These are phyloP conservation scores for Podospora pseudopauciseta DNA, from an alignment of 495 filamentous ascomycete genomes.

Conservation along the genomic window DNA sequence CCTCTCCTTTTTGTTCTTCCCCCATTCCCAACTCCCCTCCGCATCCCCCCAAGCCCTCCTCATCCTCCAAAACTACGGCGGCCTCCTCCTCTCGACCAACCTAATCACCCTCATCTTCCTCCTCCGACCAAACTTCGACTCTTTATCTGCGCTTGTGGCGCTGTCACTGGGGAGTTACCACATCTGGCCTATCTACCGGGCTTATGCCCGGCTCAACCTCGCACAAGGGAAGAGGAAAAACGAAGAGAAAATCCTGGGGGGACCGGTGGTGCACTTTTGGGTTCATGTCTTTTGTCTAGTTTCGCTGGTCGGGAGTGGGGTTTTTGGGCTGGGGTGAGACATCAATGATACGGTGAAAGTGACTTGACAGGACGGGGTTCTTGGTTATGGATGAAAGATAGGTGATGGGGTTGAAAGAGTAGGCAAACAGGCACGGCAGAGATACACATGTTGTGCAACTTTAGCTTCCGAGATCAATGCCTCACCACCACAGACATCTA, in stretches of 20 bases:
- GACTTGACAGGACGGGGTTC: too few species aligned
- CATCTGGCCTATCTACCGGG: conserved; percentile 38
- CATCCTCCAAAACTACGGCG: conserved; percentile 40
- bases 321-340: not conserved
- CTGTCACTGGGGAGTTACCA: conserved; percentile 39
- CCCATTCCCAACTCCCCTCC: conserved; percentile 23
- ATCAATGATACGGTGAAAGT: too few species aligned
- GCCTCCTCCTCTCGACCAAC: conserved; percentile 36
- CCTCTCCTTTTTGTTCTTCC: conserved; percentile 22
- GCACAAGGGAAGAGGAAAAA: not conserved
- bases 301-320: conserved; percentile 16
- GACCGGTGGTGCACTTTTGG: conserved; percentile 29
- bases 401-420: too few species aligned
- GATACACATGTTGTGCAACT: too few species aligned
- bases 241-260: conserved; percentile 23
- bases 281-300: conserved; percentile 29
- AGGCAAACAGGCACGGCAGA: too few species aligned
- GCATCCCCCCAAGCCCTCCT: conserved; percentile 32
- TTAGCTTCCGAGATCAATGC: too few species aligned
- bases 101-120: conserved; percentile 27
- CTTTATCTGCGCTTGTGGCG: conserved; percentile 21
- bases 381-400: too few species aligned
- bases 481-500: too few species aligned
- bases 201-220: conserved; percentile 20
- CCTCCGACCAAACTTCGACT: conserved; percentile 16